These are phyloP conservation scores for Hanseniaspora clermontiae DNA, from an alignment of 805 yeast species.

Conservation along the genomic window DNA sequence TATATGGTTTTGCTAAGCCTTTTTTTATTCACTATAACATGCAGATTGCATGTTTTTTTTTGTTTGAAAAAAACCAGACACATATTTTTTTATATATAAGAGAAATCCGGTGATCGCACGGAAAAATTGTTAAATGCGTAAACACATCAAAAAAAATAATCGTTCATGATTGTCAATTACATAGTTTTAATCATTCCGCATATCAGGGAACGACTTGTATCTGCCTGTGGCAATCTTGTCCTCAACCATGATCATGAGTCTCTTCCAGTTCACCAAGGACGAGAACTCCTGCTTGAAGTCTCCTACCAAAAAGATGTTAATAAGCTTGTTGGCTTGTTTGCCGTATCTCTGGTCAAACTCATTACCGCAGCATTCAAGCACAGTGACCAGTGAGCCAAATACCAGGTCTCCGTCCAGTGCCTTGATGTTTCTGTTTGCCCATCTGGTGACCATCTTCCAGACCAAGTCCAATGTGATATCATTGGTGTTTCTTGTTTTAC, in stretches of 20 bases:
- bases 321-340: constrained; percentile 52
- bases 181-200: constrained; percentile 24
- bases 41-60: too few species aligned
- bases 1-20: not conserved
- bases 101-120: too few species aligned
- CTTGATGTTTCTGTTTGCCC: constrained; percentile 41
- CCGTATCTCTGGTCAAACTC: constrained; percentile 50
- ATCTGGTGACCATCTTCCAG: constrained; percentile 67
- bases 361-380: constrained; percentile 82
- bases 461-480: constrained; percentile 37
- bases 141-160: too few species aligned
- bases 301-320: constrained; percentile 21
- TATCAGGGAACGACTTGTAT: constrained; percentile 30
- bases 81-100: too few species aligned
- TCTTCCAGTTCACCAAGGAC: constrained; percentile 45
- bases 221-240: constrained; percentile 48
- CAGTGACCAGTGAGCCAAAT: constrained; percentile 55
- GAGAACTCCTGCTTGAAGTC: constrained; percentile 37
- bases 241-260: constrained; percentile 65
- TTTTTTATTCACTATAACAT: not conserved
- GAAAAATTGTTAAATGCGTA: too few species aligned
- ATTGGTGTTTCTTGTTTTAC: constrained; percentile 35
- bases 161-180: too few species aligned
- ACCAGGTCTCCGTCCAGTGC: constrained; percentile 52
- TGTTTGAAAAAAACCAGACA: too few species aligned